Evolutionary conservation across 2,329 filamentous ascomycete genomes (phyloP), one percentile per base, ranked within the genome.

Genomic region (Pleoardoris graminearum): DNA sequence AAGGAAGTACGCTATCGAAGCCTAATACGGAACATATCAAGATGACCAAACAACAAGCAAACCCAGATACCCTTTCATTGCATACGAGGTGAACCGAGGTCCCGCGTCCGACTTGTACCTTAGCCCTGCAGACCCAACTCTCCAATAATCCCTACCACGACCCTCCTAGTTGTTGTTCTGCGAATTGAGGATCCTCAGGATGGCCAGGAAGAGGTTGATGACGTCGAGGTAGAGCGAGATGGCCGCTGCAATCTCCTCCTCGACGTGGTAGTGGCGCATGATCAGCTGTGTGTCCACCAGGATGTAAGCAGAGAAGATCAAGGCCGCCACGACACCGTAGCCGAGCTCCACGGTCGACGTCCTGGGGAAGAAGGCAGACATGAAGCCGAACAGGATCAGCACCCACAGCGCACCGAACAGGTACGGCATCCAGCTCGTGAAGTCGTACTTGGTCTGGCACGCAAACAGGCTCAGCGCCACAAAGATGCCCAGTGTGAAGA

Each of bases 381-480:
- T 91, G 80, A 99, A 94, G 45, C 94, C 90, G 70, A 97, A 97
- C 35, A 99, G 80, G 58, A 99, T 82, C 53, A 97, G 77, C 6
- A 89, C 87, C 94, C 94, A 97, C 16, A 99, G 82, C 0, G 82
- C 87, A 53, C 92, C 92, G 67, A 95, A 95, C 3, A 97, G 84
- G 72, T 97, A 97, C 16, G 94, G 93, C 80, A 93, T 90, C 93
- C 94, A 99, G 59, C 85, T 88, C 1, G 93, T 97, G 73, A 99
- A 99, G 79, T 99, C 94, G 72, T 99, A 99, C 75, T 95, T 96
- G 60, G 89, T 90, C 80, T 99, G 94, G 83, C 92, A 96, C 44
- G 94, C 94, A 73, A 99, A 97, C 38, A 92, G 75, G 3, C 83
- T 86, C 51, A 87, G 72, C 25, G 80, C 82, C 39, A 86, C 75